phyloP scores from a whole-genome alignment of 371 early-diverging fungal genomes.

The Mucor racemosus region DNA sequence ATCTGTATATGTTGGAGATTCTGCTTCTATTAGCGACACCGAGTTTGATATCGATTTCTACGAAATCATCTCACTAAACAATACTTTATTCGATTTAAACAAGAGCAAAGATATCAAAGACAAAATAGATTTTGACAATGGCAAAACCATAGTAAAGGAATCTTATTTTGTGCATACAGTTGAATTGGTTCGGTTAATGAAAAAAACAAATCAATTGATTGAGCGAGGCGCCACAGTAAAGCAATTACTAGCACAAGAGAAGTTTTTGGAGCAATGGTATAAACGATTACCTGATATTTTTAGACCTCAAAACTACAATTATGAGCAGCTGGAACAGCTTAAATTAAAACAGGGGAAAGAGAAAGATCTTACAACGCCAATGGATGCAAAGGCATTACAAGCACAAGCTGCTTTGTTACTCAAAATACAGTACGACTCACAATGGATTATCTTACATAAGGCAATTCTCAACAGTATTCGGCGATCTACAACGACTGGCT shows the following conservation, averaged over 20 bases:
- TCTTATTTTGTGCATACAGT: slow-evolving; percentile 43
- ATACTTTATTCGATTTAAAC: slow-evolving; percentile 12
- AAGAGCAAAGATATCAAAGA: neutral
- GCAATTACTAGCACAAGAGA: slow-evolving; percentile 25
- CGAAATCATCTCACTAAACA: slow-evolving; percentile 29
- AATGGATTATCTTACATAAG: slow-evolving; percentile 41
- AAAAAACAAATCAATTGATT: slow-evolving; percentile 14
- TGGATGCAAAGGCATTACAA: slow-evolving; percentile 22
- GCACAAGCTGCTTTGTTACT: slow-evolving; percentile 33
- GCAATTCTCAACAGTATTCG: slow-evolving; percentile 21
- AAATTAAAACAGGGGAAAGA: slow-evolving; percentile 3
- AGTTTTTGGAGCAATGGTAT: slow-evolving; percentile 18
- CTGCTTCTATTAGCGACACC: slow-evolving; percentile 22
- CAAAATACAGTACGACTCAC: slow-evolving; percentile 37
- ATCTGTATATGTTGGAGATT: slow-evolving; percentile 25
- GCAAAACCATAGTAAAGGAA: slow-evolving; percentile 47
- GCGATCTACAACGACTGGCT: neutral
- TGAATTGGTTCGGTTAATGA: slow-evolving; percentile 30
- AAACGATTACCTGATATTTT: slow-evolving; percentile 18
- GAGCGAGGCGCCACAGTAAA: slow-evolving; percentile 15
- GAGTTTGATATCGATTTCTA: slow-evolving; percentile 39
- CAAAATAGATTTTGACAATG: slow-evolving; percentile 26
- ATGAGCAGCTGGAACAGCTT: slow-evolving; percentile 1
- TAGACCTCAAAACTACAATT: slow-evolving; percentile 6
- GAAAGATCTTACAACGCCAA: neutral